Percentiles rank a stretch among this genome's conserved stretches.
phyloP scores from a whole-genome alignment of 1,139 yeast genomes.

The Taiozyma sp. region DNA sequence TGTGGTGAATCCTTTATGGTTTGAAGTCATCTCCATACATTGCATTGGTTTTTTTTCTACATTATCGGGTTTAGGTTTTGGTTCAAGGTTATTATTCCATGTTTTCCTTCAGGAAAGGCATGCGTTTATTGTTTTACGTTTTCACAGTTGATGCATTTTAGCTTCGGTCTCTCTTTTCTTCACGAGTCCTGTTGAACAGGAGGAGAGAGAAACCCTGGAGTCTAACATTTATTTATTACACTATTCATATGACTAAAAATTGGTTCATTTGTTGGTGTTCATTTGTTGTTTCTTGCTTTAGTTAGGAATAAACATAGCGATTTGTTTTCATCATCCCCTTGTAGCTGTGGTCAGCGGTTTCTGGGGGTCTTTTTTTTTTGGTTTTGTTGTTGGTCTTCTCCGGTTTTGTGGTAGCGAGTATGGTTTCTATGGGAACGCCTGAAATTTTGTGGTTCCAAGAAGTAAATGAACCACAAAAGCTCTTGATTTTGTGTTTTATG shows the following conservation, averaged over 20 bases:
- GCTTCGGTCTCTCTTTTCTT: not conserved
- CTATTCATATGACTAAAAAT: not conserved
- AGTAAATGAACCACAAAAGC: not conserved
- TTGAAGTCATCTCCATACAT: constrained; percentile 26
- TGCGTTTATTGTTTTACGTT: not conserved
- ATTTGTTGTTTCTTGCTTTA: not conserved
- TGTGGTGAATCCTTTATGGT: constrained; percentile 99
- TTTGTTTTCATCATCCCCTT: not conserved
- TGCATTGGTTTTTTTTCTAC: not conserved
- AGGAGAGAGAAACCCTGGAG: not conserved
- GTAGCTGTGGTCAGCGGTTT: not conserved
- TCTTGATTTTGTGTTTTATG: not conserved
- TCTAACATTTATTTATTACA: not conserved
- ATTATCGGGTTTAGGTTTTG: not conserved
- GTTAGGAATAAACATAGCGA: not conserved
- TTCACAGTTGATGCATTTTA: not conserved
- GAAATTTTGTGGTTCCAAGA: not conserved
- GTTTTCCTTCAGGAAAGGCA: not conserved
- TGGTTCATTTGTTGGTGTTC: not conserved
- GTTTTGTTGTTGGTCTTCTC: not conserved
- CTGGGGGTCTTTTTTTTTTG: not conserved
- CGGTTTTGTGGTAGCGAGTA: not conserved
- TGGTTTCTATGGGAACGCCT: not conserved
- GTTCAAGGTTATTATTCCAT: not conserved
- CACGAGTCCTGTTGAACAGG: not conserved